Conservation (phyloP, 257 asterid genomes). For the Primulina huaijiensis region DNA sequence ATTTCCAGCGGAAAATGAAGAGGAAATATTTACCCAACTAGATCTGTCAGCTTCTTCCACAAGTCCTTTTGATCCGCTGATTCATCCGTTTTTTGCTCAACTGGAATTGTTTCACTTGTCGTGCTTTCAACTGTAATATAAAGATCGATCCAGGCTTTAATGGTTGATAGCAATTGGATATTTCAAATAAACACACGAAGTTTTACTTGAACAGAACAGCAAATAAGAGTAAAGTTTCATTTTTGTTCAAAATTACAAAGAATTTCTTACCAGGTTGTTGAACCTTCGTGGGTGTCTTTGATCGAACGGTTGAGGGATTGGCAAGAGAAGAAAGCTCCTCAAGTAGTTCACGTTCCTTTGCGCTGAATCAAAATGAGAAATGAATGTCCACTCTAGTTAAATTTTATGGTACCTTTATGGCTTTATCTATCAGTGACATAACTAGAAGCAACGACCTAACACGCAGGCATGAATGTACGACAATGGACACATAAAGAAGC, state of each 20-base stretch:
- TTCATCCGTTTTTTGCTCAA: conserved; percentile 39
- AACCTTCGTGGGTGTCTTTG: conserved; percentile 60
- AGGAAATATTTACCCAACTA: conserved; percentile 67
- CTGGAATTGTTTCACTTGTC: conserved; percentile 40
- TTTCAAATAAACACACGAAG: neutral
- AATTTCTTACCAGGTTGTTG: conserved; percentile 59
- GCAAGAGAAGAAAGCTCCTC: conserved; percentile 80
- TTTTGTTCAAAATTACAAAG: conserved; percentile 1
- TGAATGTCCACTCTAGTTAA: conserved; percentile 17
- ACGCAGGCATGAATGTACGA: too few relatives aligned
- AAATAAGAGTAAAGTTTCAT: neutral
- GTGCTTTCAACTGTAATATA: conserved; percentile 47
- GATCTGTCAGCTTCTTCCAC: conserved; percentile 70
- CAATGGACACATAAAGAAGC: too few relatives aligned
- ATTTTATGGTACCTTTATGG: neutral
- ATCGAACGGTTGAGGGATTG: conserved; percentile 46
- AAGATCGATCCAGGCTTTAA: conserved; percentile 11
- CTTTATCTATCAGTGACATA: neutral
- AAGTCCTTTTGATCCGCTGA: conserved; percentile 56
- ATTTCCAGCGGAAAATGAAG: conserved; percentile 12
- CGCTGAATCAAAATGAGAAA: conserved; percentile 41
- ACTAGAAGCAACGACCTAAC: conserved; percentile 13
- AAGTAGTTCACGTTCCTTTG: conserved; percentile 77
- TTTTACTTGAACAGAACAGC: neutral
- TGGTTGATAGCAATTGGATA: conserved; percentile 3